A percentile compares a stretch with the other conserved stretches of the same genome.
Conservation (phyloP, 371 early-diverging fungal genomes). For the Rhizopus stolonifer region DNA sequence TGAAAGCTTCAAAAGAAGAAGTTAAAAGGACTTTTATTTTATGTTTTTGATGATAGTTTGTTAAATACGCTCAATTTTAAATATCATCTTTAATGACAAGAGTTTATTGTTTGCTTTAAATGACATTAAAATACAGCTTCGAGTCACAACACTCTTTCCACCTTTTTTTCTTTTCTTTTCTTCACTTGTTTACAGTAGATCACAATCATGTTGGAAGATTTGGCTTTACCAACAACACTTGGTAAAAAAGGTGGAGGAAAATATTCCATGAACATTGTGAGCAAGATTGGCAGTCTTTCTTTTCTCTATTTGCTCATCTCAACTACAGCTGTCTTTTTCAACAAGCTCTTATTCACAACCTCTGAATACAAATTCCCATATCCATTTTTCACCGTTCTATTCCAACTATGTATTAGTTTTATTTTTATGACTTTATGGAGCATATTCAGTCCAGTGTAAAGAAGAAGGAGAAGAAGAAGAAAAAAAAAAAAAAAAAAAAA, state of each 20-base stretch:
- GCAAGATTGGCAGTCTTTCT: conserved; percentile 27
- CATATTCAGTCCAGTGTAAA: conserved; percentile 42
- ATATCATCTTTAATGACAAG: no score
- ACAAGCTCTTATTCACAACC: conserved; percentile 56
- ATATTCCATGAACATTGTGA: conserved; percentile 6
- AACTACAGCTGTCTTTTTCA: conserved; percentile 56
- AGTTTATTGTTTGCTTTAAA: no score
- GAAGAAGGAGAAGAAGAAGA: no score
- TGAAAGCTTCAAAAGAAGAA: no score
- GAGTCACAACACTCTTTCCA: not conserved
- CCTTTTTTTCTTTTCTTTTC: not conserved
- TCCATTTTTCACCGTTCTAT: conserved; percentile 58
- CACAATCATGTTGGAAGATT: conserved; percentile 6
- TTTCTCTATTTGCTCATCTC: conserved; percentile 52
- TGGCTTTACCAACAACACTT: conserved; percentile 21
- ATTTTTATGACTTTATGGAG: conserved; percentile 45
- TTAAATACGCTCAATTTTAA: no score
- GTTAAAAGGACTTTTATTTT: no score
- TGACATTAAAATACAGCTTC: no score
- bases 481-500: no score
- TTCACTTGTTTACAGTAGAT: not conserved
- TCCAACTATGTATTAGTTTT: conserved; percentile 53
- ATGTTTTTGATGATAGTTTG: no score
- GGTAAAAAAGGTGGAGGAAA: conserved; percentile 4
- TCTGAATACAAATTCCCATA: conserved; percentile 58